Base-by-base conservation (phyloP, 2,329 filamentous ascomycete genomes). In the Ceratocystis albifundus region DNA sequence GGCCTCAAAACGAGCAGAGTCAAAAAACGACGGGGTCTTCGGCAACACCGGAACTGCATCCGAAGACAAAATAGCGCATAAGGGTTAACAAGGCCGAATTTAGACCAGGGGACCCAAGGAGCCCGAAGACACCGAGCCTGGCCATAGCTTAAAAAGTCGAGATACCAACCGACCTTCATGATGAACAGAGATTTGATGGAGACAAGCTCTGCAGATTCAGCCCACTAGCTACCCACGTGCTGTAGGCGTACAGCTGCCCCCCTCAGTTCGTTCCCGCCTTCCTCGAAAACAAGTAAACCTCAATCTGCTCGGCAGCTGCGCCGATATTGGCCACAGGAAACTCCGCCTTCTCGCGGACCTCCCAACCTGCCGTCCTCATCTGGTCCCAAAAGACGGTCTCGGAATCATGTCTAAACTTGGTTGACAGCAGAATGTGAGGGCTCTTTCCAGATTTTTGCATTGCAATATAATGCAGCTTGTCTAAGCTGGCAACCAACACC, bases 361-460 rank as follows among this genome's bases (percentile, higher is more conserved):
- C 66, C 82, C 82, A 85, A 2, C 76, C 76, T 1, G 77, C 74
- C 1, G 71, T 71, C 1, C 74, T 69, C 74, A 85, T 76, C 22
- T 83, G 71, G 4, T 75, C 74, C 67, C 82, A 83, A 20, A 84
- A 70, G 0, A 74, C 77, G 41, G 74, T 72, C 70, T 85, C 82
- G 0, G 80, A 82, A 1, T 77, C 74, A 68, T 85, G 83, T 0
- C 82, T 77, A 0, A 78, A 80, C 71, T 85, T 85, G 0, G 81
- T 83, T 1, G 81, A 80, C 12, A 85, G 70, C 25, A 84, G 75
- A 0, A 84, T 78, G 5, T 74, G 76, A n/a, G 79, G 69, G 65
- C 32, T 69, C 66, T 25, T 65, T 66, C n/a, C 61, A 25, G 53
- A n/a, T 7, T 50, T 25, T n/a, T 72, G 71, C 1, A 69, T 68